These are phyloP conservation scores for Microbotryum violaceum DNA, from an alignment of 1,284 basidiomycete genomes.

Conservation along the genomic window DNA sequence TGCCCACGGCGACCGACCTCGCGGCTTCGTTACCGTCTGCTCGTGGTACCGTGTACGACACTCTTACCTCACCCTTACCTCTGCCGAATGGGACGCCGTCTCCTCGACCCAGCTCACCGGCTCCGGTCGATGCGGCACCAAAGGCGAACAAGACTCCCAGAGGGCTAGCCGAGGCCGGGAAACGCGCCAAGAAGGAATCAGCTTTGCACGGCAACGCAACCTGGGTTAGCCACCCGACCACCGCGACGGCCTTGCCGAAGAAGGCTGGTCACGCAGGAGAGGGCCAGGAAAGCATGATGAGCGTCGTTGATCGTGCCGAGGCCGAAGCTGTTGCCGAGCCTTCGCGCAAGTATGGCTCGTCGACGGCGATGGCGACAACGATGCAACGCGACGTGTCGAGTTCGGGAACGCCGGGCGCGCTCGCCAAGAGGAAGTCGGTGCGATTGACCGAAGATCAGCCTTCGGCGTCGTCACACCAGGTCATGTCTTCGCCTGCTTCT, in stretches of 20 bases:
- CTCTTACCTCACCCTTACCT: slow-evolving; percentile 15
- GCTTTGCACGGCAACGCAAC: slow-evolving; percentile 16
- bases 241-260: background rate
- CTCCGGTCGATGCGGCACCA: background rate
- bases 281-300: slow-evolving; percentile 20
- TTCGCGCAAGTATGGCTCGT: slow-evolving; percentile 14
- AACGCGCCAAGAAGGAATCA: slow-evolving; percentile 20
- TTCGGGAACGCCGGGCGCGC: slow-evolving; percentile 3
- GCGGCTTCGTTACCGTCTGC: slow-evolving; percentile 18
- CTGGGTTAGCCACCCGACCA: slow-evolving; percentile 18
- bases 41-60: background rate
- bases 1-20: slow-evolving; percentile 19
- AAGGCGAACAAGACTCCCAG: slow-evolving; percentile 5
- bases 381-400: background rate
- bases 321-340: slow-evolving; percentile 7
- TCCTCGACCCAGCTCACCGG: slow-evolving; percentile 2
- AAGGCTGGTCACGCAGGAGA: slow-evolving; percentile 7
- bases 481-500: slow-evolving; percentile 15
- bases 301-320: slow-evolving; percentile 26
- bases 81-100: slow-evolving; percentile 14
- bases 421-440: slow-evolving; percentile 32
- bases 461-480: slow-evolving; percentile 6
- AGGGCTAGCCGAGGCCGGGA: slow-evolving; percentile 12
- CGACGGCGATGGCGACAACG: background rate
- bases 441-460: slow-evolving; percentile 24